phyloP scores from a whole-genome alignment of 768 basidiomycete genomes.

The Naematelia encephala region DNA sequence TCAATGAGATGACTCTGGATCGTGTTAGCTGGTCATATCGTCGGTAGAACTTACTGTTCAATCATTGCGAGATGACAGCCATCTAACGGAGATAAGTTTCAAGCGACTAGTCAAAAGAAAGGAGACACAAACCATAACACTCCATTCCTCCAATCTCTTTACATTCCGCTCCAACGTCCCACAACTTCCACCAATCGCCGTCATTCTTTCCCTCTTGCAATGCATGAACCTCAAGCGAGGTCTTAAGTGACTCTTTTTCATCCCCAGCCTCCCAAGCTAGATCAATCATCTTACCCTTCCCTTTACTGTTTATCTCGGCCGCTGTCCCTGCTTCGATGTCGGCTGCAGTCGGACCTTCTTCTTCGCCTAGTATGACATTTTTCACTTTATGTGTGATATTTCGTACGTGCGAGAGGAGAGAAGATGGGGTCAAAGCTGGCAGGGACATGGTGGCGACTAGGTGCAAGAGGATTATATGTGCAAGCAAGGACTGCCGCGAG shows the following conservation, averaged over 20 bases:
- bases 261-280: constrained; percentile 7
- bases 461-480: constrained; percentile 36
- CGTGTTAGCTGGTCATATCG: constrained; percentile 1
- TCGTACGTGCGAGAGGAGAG: constrained; percentile 6
- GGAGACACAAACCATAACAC: constrained; percentile 35
- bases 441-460: constrained; percentile 21
- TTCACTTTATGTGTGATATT: background rate
- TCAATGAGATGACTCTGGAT: constrained; percentile 20
- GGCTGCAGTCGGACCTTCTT: constrained; percentile 1
- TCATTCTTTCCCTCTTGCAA: background rate
- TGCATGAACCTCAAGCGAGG: background rate
- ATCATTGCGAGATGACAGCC: constrained; percentile 37
- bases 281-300: constrained; percentile 14
- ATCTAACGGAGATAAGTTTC: constrained; percentile 11
- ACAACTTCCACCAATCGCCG: constrained; percentile 34
- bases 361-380: background rate
- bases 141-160: constrained; percentile 42
- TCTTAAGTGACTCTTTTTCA: constrained; percentile 12
- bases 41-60: constrained; percentile 30
- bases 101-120: background rate
- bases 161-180: constrained; percentile 36
- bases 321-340: background rate
- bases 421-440: constrained; percentile 22
- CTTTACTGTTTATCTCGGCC: constrained; percentile 6
- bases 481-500: constrained; percentile 20